A percentile compares a stretch with the other conserved stretches of the same genome.
These are phyloP conservation scores for Annulohypoxylon truncatum DNA, from an alignment of 2,329 filamentous ascomycete species.

Conservation along the genomic window DNA sequence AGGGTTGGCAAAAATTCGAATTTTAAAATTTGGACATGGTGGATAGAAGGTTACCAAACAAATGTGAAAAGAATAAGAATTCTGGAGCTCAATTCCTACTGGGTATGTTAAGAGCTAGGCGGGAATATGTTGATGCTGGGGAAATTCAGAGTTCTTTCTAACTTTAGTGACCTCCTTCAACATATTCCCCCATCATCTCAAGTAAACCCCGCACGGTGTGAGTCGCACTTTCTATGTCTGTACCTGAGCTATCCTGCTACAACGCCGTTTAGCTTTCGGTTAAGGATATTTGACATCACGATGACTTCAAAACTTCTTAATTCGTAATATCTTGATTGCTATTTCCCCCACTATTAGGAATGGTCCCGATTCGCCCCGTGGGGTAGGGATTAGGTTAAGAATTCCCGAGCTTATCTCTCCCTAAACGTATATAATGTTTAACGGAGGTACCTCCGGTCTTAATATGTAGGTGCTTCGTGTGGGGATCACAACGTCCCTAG, in stretches of 20 bases:
- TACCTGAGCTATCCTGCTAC: not conserved
- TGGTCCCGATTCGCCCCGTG: not conserved
- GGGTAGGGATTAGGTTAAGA: not conserved
- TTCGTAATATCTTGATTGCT: not conserved
- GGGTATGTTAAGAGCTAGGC: no score
- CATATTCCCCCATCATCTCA: not conserved
- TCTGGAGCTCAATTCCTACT: no score
- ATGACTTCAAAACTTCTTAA: slow-evolving; percentile 16
- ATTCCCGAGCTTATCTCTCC: slow-evolving; percentile 6
- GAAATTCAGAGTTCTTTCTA: not conserved
- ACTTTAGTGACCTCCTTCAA: no score
- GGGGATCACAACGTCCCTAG: no score
- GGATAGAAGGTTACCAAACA: no score
- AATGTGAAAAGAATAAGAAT: not conserved
- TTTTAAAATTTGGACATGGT: no score
- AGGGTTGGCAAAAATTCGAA: no score
- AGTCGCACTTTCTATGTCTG: not conserved
- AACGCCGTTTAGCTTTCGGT: not conserved
- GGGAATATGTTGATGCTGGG: not conserved
- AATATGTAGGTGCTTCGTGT: no score
- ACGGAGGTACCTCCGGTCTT: no score
- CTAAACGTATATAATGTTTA: no score
- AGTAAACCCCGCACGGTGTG: not conserved
- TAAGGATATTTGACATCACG: not conserved
- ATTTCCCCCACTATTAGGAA: not conserved